Percentiles rank a stretch among this genome's conserved stretches.
Evolutionary conservation across 305 asterid genomes (phyloP).

Genomic region (Fraxinus dipetala): DNA sequence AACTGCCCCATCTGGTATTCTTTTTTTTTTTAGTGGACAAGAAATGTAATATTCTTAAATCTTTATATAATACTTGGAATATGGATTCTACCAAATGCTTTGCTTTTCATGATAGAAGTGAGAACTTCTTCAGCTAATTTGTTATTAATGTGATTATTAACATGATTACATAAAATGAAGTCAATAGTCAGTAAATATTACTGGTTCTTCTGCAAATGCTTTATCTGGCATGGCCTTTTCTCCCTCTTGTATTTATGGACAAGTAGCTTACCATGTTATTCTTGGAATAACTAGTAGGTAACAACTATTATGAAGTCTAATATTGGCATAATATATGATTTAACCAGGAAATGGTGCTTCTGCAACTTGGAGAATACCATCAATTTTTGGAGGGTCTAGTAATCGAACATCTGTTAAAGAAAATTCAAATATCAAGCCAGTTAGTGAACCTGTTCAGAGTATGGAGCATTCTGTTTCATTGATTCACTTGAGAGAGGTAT

Average conservation of each 20-base stretch:
- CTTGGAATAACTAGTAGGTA: neutral
- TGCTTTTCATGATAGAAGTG: neutral
- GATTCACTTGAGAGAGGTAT: slow-evolving; percentile 90
- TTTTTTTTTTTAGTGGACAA: neutral
- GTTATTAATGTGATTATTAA: neutral
- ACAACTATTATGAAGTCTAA: slow-evolving; percentile 18
- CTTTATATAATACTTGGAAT: neutral
- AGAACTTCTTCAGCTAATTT: neutral
- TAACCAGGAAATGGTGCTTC: slow-evolving; percentile 47
- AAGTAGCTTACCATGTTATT: slow-evolving; percentile 4
- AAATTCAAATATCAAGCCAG: slow-evolving; percentile 48
- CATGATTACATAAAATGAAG: neutral
- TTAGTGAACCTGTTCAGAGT: slow-evolving; percentile 60
- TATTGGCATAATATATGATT: slow-evolving; percentile 16
- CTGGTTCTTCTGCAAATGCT: neutral
- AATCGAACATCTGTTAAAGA: slow-evolving; percentile 55
- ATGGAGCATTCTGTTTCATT: slow-evolving; percentile 58
- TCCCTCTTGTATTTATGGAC: neutral
- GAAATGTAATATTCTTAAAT: neutral
- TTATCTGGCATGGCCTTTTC: neutral
- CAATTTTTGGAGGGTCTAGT: slow-evolving; percentile 80
- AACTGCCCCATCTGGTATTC: slow-evolving; percentile 53
- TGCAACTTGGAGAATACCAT: slow-evolving; percentile 88
- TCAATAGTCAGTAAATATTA: neutral
- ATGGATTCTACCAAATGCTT: neutral